Percentiles rank a stretch among this genome's conserved stretches.
Evolutionary conservation across 2,329 filamentous ascomycete genomes (phyloP).

Genomic region (Colletotrichum paranaense): DNA sequence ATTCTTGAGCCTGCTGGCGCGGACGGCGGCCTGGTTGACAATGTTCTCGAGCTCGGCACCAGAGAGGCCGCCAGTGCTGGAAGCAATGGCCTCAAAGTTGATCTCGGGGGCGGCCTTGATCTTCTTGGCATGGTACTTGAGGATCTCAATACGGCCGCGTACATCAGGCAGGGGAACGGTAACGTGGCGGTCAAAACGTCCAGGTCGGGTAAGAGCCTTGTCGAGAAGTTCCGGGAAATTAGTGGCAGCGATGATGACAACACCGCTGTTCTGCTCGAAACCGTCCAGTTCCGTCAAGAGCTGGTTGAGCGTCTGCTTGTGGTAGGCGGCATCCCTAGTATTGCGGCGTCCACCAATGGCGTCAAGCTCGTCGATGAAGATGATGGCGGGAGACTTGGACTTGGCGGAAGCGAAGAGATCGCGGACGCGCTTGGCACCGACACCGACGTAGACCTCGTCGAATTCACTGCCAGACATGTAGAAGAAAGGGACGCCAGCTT

Average conservation of each 20-base stretch:
- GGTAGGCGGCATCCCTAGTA: slow-evolving; percentile 91
- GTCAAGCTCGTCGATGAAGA: slow-evolving; percentile 95
- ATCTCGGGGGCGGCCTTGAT: slow-evolving; percentile 85
- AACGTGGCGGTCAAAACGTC: slow-evolving; percentile 95
- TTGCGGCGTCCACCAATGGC: slow-evolving; percentile 96
- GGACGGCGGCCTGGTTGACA: slow-evolving; percentile 94
- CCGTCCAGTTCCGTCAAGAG: slow-evolving; percentile 96
- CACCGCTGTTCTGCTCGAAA: slow-evolving; percentile 92
- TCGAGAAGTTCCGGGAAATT: slow-evolving; percentile 96
- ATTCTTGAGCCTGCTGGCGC: slow-evolving; percentile 89
- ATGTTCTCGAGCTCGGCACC: slow-evolving; percentile 97
- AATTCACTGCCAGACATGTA: slow-evolving; percentile 99
- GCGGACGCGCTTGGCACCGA: slow-evolving; percentile 94
- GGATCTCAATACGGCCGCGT: slow-evolving; percentile 89
- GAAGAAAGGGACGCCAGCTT: slow-evolving; percentile 98
- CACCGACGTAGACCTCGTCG: slow-evolving; percentile 97
- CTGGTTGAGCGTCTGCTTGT: slow-evolving; percentile 98
- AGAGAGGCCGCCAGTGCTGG: slow-evolving; percentile 90
- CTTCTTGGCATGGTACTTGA: slow-evolving; percentile 94
- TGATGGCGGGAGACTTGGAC: slow-evolving; percentile 87
- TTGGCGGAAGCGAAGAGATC: slow-evolving; percentile 90
- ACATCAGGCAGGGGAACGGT: slow-evolving; percentile 91
- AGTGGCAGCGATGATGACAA: slow-evolving; percentile 95
- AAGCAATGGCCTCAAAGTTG: slow-evolving; percentile 85
- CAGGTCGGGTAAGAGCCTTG: slow-evolving; percentile 95